Base-by-base conservation (phyloP, 83 land plant species). In the Picea mariana region DNA sequence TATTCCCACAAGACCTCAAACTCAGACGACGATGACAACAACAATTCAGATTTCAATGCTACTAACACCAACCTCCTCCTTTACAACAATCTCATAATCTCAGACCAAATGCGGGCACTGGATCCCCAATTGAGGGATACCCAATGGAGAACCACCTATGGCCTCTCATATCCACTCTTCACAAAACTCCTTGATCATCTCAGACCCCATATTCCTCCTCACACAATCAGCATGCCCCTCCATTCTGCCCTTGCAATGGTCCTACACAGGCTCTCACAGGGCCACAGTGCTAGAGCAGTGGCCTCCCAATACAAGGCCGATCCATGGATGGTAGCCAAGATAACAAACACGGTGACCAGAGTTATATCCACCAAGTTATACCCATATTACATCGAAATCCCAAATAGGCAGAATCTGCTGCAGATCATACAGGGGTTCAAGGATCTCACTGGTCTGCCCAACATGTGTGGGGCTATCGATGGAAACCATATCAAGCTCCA, bases 241-340 rank as follows among this genome's bases (percentile, higher is more conserved):
- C 93, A 93, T 68, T 83, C 84, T 24, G 87, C 93, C 49, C 88
- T 94, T 38, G 87, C 92, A 23, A 84, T 94, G 88, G 88, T 89
- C 59, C 89, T 94, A 17, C 86, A 89, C 62, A 88, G 94, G 63
- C 90, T 94, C 82, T 47, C 86, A n/a, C 94, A 85, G 76, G 91
- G 93, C 58, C 58, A 63, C 78, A 82, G 83, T 55, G 81, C 86
- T 8, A 75, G 62, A n/a, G 26, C 83, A 49, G 34, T 90, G 27
- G 89, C 93, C 40, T 62, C 85, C 66, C 84, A 82, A 58, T 87
- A 83, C 77, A 86, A 88, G 40, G 88, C 80, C 6, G 26, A 40
- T 55, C 60, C 91, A 38, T 85, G 80, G 64, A 82, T 84, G 72
- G 81, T 92, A 31, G 86, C 93, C 82, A 88, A 84, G 81, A 80